Evolutionary conservation across 1,284 basidiomycete genomes (phyloP), one percentile per base, ranked within the genome.

Genomic region (Trametes versicolor): DNA sequence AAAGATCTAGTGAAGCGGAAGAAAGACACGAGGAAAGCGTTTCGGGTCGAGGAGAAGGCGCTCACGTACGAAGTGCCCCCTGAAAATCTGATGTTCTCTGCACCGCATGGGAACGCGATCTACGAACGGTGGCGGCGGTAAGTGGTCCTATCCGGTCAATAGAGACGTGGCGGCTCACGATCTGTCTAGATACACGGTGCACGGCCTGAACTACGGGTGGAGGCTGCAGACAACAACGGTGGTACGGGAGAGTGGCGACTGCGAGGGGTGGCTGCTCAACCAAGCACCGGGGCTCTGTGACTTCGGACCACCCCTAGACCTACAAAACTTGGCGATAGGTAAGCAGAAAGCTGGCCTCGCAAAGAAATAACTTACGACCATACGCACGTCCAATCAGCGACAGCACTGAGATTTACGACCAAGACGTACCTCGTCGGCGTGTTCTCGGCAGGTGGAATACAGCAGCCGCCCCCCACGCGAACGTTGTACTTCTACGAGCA

Each of bases 401-500:
- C 59, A 23, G 58, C 50, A 13, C 54, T 67, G 19, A 37, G 25
- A 27, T 67, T 67, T 59, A 60, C 53, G 54, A 63, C 61, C 2
- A 8, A 39, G n/a, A 58, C 62, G 1, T 60, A 59, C 49, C 58
- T 60, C 15, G 45, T 60, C 15, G 29, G 45, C 21, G 29, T 50
- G 21, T 62, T 45, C 29, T 52, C 59, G n/a, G 13, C 27, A 6
- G 10, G 29, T 7, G 37, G 53, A 3, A 27, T 23, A 19, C 37
- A 21, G 19, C 8, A 29, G 17, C 43, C 23, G 19, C 32, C 12
- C 12, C 48, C 61, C 4, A 49, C 65, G n/a, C 49, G 39, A 15
- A 58, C 27, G 5, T 55, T 67, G 2, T 67, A 63, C 50, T 67
- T 63, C 43, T 63, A 57, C 55, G 65, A 67, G 55, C 62, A 59